A percentile compares a stretch with the other conserved stretches of the same genome.
Evolutionary conservation across 805 yeast genomes (phyloP).

Genomic region (Blastobotrys chiropterorum): DNA sequence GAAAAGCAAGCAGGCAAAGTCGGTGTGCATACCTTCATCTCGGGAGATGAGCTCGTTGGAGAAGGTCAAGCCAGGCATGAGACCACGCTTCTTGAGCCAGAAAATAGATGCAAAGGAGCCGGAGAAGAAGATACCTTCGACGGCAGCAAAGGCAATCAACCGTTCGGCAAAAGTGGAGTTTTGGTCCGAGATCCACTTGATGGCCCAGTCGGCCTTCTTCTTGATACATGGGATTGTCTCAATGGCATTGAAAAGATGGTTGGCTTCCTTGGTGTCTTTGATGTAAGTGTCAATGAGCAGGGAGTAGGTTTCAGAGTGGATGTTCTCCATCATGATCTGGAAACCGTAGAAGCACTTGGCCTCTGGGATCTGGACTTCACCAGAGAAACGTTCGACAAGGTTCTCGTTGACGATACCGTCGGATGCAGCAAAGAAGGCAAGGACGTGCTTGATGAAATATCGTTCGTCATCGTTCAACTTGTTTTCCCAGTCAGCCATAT

Average conservation of each 20-base stretch:
- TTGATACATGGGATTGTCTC: constrained; percentile 94
- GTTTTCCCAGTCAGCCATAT: constrained; percentile 87
- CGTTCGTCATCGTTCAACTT: constrained; percentile 85
- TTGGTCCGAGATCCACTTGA: constrained; percentile 90
- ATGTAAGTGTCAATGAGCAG: constrained; percentile 89
- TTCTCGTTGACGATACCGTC: constrained; percentile 98
- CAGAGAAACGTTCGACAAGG: constrained; percentile 93
- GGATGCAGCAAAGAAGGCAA: constrained; percentile 97
- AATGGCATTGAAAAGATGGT: constrained; percentile 87
- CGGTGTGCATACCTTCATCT: constrained; percentile 98
- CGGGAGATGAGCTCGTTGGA: constrained; percentile 96
- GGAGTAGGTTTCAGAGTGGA: constrained; percentile 96
- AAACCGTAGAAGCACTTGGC: constrained; percentile 98
- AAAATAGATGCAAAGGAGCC: constrained; percentile 98
- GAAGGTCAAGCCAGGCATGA: constrained; percentile 98
- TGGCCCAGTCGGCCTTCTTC: constrained; percentile 98
- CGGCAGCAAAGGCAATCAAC: constrained; percentile 96
- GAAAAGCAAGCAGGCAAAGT: constrained; percentile 92
- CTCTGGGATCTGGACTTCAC: constrained; percentile 95
- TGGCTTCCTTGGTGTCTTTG: constrained; percentile 92
- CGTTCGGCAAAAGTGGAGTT: constrained; percentile 92
- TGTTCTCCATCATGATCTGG: constrained; percentile 99
- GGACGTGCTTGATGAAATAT: constrained; percentile 82
- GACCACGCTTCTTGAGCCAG: constrained; percentile 98
- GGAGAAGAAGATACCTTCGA: constrained; percentile 96